Percentiles rank a stretch among this genome's conserved stretches.
Conservation (phyloP, 495 filamentous ascomycete species). For the Delitschia confertaspora region DNA sequence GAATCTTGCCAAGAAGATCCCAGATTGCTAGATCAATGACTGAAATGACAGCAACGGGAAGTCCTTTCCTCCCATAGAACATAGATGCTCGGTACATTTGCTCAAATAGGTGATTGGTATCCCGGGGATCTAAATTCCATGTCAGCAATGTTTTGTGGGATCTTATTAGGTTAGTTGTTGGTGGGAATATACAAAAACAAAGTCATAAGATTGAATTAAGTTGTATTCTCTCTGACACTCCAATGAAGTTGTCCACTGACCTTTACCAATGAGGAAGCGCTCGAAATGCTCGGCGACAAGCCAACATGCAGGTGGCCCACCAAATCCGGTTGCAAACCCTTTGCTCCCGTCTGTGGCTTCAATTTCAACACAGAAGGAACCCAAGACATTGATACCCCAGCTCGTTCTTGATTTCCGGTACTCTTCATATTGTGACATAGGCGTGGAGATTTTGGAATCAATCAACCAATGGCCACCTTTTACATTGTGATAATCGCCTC, state of each 20-base stretch:
- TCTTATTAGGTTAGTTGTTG: not conserved
- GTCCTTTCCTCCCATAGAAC: constrained; percentile 90
- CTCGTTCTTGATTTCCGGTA: constrained; percentile 80
- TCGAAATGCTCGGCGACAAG: constrained; percentile 84
- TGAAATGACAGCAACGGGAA: constrained; percentile 82
- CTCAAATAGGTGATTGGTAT: constrained; percentile 83
- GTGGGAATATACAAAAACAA: too few relatives aligned
- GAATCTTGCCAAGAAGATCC: constrained; percentile 83
- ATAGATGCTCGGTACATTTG: constrained; percentile 92
- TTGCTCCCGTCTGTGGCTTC: constrained; percentile 82
- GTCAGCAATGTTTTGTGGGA: constrained; percentile 1
- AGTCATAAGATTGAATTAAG: too few relatives aligned
- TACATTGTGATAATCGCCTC: constrained; percentile 94
- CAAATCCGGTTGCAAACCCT: constrained; percentile 88
- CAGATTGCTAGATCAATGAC: constrained; percentile 88
- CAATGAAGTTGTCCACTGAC: too few relatives aligned
- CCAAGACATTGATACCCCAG: constrained; percentile 93
- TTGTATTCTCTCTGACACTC: too few relatives aligned
- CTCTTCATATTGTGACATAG: constrained; percentile 79
- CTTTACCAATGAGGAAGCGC: constrained; percentile 76
- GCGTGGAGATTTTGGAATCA: constrained; percentile 82
- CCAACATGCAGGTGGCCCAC: constrained; percentile 89
- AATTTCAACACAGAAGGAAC: constrained; percentile 88
- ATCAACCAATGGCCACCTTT: constrained; percentile 88
- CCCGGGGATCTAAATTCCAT: constrained; percentile 55